phyloP scores from a whole-genome alignment of 441 rosid species.

The Pelargonium myrrhifolium region DNA sequence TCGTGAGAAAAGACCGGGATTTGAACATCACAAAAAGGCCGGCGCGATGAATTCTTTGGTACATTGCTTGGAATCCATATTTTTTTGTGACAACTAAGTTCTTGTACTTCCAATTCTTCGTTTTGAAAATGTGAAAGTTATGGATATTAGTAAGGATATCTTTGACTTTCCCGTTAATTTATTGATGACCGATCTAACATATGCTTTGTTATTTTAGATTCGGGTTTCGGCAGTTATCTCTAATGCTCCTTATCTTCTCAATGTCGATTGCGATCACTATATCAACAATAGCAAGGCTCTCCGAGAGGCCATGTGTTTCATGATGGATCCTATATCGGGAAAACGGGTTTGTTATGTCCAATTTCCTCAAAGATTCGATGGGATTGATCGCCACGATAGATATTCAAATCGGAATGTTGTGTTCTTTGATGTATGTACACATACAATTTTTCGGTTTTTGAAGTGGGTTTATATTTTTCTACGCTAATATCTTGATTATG shows the following conservation, averaged over 20 bases:
- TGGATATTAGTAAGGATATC: background rate
- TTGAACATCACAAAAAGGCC: constrained; percentile 93
- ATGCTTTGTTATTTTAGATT: constrained; percentile 32
- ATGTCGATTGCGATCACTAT: constrained; percentile 93
- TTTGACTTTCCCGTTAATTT: background rate
- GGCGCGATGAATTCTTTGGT: constrained; percentile 97
- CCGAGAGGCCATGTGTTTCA: constrained; percentile 92
- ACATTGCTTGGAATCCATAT: constrained; percentile 5
- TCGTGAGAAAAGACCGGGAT: constrained; percentile 96
- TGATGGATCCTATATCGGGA: constrained; percentile 92
- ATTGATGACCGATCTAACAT: constrained; percentile 6
- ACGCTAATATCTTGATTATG: background rate
- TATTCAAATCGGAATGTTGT: constrained; percentile 91
- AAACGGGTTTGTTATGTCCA: constrained; percentile 86
- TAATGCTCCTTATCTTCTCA: constrained; percentile 80
- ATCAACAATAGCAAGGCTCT: constrained; percentile 92
- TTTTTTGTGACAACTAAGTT: no score
- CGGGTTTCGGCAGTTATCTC: constrained; percentile 81
- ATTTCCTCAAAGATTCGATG: constrained; percentile 93
- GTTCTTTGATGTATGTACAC: constrained; percentile 58
- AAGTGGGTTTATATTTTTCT: background rate
- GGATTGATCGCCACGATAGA: constrained; percentile 80
- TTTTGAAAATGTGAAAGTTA: background rate
- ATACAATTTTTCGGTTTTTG: background rate
- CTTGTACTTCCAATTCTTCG: background rate